Percentiles rank a stretch among this genome's conserved stretches.
phyloP scores from a whole-genome alignment of 768 basidiomycete species.

The Lepiota subincarnata region DNA sequence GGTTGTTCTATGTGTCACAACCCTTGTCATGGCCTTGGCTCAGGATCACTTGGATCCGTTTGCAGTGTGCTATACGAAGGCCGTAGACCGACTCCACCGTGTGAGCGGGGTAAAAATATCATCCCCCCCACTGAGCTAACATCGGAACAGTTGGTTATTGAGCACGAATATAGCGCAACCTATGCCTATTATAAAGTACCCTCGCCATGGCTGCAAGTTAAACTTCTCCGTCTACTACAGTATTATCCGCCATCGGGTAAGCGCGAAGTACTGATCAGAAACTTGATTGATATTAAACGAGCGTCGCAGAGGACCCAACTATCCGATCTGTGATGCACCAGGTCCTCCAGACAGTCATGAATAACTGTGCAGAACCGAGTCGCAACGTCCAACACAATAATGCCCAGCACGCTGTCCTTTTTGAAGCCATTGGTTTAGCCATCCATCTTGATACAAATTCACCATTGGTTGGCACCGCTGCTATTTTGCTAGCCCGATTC shows the following conservation, averaged over 20 bases:
- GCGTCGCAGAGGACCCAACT: conserved; percentile 72
- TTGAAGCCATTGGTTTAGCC: conserved; percentile 94
- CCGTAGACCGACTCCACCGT: conserved; percentile 82
- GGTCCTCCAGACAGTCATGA: conserved; percentile 87
- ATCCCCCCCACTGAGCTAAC: conserved; percentile 4
- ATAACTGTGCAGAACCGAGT: conserved; percentile 84
- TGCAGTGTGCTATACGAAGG: conserved; percentile 90
- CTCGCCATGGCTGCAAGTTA: conserved; percentile 96
- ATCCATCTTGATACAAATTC: conserved; percentile 95
- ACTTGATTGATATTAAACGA: conserved; percentile 5
- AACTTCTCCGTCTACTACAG: conserved; percentile 86
- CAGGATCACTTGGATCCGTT: conserved; percentile 91
- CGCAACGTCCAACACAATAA: conserved; percentile 98
- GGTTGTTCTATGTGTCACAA: conserved; percentile 92
- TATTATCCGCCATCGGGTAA: conserved; percentile 94
- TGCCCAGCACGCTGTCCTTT: conserved; percentile 96
- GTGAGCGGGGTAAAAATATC: conserved; percentile 37
- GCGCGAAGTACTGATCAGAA: conserved; percentile 17
- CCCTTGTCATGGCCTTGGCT: conserved; percentile 88
- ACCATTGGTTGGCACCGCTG: conserved; percentile 81
- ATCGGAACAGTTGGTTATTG: conserved; percentile 71
- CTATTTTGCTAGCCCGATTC: conserved; percentile 89
- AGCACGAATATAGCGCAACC: conserved; percentile 81
- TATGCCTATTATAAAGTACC: conserved; percentile 99
- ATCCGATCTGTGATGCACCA: conserved; percentile 72